Conservation (phyloP, 495 filamentous ascomycete species). For the Staphylotrichum tortipilum region DNA sequence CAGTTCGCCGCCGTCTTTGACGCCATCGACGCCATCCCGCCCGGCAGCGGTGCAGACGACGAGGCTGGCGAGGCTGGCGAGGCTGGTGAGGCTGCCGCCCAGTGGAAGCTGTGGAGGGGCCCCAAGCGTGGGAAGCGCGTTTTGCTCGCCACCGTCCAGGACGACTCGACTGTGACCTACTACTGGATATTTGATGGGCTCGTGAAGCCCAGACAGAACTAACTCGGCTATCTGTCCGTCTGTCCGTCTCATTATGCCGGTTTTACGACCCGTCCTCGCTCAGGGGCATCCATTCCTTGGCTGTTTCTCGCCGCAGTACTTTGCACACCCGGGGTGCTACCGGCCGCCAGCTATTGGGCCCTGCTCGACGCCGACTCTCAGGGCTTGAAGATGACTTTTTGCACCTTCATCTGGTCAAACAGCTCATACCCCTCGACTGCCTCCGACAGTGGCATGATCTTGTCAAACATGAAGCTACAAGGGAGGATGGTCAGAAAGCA, state of each 20-base stretch:
- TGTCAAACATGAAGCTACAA: slow-evolving; percentile 81
- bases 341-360: background rate
- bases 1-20: slow-evolving; percentile 77
- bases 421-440: slow-evolving; percentile 85
- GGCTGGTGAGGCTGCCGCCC: slow-evolving; percentile 12
- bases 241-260: background rate
- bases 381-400: slow-evolving; percentile 66
- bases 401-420: slow-evolving; percentile 86
- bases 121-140: slow-evolving; percentile 57
- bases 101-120: slow-evolving; percentile 30
- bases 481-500: slow-evolving; percentile 14
- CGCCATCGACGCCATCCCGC: slow-evolving; percentile 47
- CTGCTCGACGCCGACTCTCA: slow-evolving; percentile 7
- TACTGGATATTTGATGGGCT: slow-evolving; percentile 93
- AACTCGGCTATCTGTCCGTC: slow-evolving; percentile 12
- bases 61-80: no score
- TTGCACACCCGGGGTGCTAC: no score
- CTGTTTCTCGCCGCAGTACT: no score
- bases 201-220: slow-evolving; percentile 95
- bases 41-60: slow-evolving; percentile 17
- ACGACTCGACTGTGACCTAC: slow-evolving; percentile 90
- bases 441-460: slow-evolving; percentile 78
- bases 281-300: background rate
- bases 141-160: slow-evolving; percentile 71
- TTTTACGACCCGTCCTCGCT: no score